Percentiles rank a stretch among this genome's conserved stretches.
Evolutionary conservation across 1,284 basidiomycete species (phyloP).

Genomic region (Vanrija sp.): DNA sequence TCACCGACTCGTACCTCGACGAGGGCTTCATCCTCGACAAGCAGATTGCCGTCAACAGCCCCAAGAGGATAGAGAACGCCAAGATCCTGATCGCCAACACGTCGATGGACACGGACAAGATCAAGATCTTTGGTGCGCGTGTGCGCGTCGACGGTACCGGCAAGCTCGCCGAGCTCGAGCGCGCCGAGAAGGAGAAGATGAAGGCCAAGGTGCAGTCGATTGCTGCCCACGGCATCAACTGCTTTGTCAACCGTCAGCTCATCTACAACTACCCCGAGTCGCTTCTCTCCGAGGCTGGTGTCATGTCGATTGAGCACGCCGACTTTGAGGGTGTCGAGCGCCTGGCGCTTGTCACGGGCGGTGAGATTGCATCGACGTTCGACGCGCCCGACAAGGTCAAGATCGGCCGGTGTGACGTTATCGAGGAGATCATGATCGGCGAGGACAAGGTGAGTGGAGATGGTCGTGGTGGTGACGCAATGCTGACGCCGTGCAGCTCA

Average conservation of each 20-base stretch:
- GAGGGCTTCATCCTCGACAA: slow-evolving; percentile 99
- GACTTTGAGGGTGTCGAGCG: slow-evolving; percentile 99
- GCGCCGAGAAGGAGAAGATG: slow-evolving; percentile 99
- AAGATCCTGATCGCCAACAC: slow-evolving; percentile 98
- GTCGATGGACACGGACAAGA: slow-evolving; percentile 99
- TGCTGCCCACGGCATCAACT: slow-evolving; percentile 91
- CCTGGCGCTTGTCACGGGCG: slow-evolving; percentile 91
- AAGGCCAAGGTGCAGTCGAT: slow-evolving; percentile 96
- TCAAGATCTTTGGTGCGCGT: slow-evolving; percentile 96
- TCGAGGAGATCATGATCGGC: slow-evolving; percentile 99
- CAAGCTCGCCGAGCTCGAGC: slow-evolving; percentile 95
- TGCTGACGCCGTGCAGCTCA: slow-evolving; percentile 59
- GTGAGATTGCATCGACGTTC: slow-evolving; percentile 95
- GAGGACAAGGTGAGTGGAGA: slow-evolving; percentile 78
- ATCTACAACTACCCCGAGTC: slow-evolving; percentile 99
- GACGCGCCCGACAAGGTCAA: slow-evolving; percentile 90
- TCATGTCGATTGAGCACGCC: slow-evolving; percentile 96
- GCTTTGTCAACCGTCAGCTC: slow-evolving; percentile 96
- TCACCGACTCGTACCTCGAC: slow-evolving; percentile 97
- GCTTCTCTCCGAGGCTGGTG: slow-evolving; percentile 85
- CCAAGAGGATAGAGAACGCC: slow-evolving; percentile 89
- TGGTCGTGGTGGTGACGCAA: too few relatives aligned
- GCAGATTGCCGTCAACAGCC: slow-evolving; percentile 88
- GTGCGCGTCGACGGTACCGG: slow-evolving; percentile 94
- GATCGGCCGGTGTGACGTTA: slow-evolving; percentile 87